These are phyloP conservation scores for Bretschneidera sinensis DNA, from an alignment of 345 rosid genomes.

Conservation along the genomic window DNA sequence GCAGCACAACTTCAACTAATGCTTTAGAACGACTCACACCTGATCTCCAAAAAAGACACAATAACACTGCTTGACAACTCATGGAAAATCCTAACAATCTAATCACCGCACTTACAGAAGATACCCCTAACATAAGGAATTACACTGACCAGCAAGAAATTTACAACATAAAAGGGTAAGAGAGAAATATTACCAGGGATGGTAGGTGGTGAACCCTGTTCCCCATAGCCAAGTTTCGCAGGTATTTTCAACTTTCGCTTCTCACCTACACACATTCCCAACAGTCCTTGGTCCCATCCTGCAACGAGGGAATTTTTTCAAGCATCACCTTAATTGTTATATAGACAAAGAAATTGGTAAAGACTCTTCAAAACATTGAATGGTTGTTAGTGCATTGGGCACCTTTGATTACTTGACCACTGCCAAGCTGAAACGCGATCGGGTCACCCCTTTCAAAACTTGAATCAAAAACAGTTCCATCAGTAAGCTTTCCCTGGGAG, in stretches of 20 bases:
- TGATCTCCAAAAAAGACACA: too few species aligned
- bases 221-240: constrained; percentile 89
- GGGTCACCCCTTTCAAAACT: constrained; percentile 98
- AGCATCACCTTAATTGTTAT: background rate
- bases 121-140: background rate
- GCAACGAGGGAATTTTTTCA: constrained; percentile 11
- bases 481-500: constrained; percentile 76
- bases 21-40: too few species aligned
- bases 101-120: too few species aligned
- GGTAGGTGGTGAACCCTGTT: constrained; percentile 86
- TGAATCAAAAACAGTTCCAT: constrained; percentile 94
- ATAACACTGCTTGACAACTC: background rate
- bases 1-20: too few species aligned
- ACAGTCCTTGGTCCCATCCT: constrained; percentile 98
- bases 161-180: background rate
- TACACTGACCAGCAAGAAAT: background rate
- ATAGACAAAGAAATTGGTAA: too few species aligned
- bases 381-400: constrained; percentile 2
- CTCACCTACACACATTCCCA: constrained; percentile 89
- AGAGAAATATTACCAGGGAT: constrained; percentile 59
- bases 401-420: constrained; percentile 97
- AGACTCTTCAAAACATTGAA: background rate
- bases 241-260: constrained; percentile 94
- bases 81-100: background rate
- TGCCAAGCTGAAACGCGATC: constrained; percentile 90